These are phyloP conservation scores for Hypericum perforatum DNA, from an alignment of 345 rosid species.

Conservation along the genomic window DNA sequence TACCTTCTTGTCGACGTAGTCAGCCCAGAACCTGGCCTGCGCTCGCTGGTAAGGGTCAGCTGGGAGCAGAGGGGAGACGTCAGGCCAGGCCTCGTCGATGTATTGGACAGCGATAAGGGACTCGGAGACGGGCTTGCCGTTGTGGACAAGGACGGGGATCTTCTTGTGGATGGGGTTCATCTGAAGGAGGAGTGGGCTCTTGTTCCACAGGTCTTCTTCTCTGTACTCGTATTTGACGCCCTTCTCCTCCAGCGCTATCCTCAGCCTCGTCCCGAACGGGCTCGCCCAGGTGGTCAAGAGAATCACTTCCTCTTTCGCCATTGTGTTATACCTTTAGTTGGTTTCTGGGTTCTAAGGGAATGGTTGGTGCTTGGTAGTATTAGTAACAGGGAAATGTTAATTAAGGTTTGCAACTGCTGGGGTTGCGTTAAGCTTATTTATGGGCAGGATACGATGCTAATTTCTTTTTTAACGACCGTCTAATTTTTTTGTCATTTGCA, in stretches of 20 bases:
- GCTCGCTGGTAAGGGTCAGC: constrained; percentile 13
- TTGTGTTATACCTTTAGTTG: not conserved
- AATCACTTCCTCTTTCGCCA: not conserved
- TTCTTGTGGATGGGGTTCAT: constrained; percentile 6
- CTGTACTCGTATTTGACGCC: constrained; percentile 1
- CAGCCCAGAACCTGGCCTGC: constrained; percentile 13
- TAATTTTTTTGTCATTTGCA: no score
- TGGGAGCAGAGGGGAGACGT: constrained; percentile 8
- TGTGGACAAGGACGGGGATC: constrained; percentile 5
- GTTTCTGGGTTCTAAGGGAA: no score
- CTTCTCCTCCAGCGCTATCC: not conserved
- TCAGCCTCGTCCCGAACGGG: not conserved
- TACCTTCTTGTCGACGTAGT: constrained; percentile 13
- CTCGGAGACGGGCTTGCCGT: constrained; percentile 13
- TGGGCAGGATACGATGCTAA: no score
- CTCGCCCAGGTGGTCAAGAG: not conserved
- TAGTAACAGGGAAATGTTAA: no score
- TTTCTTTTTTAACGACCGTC: no score
- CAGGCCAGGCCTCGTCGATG: constrained; percentile 16
- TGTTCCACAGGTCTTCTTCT: not conserved
- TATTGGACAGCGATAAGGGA: constrained; percentile 13
- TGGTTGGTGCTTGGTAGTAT: no score
- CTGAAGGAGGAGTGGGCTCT: not conserved
- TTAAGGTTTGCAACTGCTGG: no score
- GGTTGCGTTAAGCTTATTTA: no score